Evolutionary conservation across 176 grass and related monocot genomes (phyloP), one percentile per base, ranked within the genome.

Genomic region (Carex kokanica): DNA sequence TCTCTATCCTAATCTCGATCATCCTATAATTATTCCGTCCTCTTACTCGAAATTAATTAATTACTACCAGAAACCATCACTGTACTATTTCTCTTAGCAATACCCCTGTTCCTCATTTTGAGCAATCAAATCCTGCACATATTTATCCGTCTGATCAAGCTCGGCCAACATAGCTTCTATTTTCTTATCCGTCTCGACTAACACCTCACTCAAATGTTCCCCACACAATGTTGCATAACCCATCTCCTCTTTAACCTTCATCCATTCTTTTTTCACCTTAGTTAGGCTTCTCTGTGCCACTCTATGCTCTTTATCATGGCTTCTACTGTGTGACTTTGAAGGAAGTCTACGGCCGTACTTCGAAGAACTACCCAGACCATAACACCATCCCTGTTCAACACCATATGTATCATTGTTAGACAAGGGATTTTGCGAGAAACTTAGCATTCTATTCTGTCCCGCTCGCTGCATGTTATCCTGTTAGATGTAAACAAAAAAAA

Each of bases 221-320:
- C 91, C 85, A n/a, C 87, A 84, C 13, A 91, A 69, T 81, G 84
- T 87, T 36, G 88, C 91, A 47, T 93, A 88, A 10, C 89, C 86
- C 86, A 93, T 91, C 86, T 93, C 91, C 78, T 93, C 86, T 79
- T 93, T 93, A 49, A 93, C 86, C 82, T 93, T 87, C 86, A 77
- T 83, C 91, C 91, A 93, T 55, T 93, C 91, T 74, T 93, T 91
- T 32, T 84, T 88, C 71, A 91, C 91, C 89, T 88, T 91, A 68
- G 31, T 88, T 67, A 93, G 71, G 78, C 86, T 90, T 87, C 38
- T 92, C 85, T 88, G 88, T 45, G 89, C 63, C 45, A 81, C 88
- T 49, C 86, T 88, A 56, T 85, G 84, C 45, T 88, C 88, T 70
- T 90, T 94, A 41, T 40, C 79, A 24, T 85, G 87, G 77, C 66